Evolutionary conservation across 352 stramenopile species (phyloP).

Genomic region (Pythium rhizo-oryzae): DNA sequence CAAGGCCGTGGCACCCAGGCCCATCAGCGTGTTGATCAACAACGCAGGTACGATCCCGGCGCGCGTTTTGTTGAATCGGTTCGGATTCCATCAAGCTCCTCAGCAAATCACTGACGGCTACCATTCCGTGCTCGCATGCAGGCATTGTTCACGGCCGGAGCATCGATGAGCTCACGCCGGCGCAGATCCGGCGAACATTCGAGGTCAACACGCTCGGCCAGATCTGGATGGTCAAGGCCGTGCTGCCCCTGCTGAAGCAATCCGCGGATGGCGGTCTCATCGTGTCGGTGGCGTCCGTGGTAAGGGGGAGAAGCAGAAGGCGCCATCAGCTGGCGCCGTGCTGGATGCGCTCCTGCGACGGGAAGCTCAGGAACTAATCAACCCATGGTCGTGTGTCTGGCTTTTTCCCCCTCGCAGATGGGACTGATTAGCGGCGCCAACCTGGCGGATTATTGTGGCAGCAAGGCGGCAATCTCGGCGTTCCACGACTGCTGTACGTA

Average conservation of each 20-base stretch:
- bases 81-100: neutral
- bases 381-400: neutral
- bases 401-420: conserved; percentile 41
- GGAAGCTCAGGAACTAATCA: neutral
- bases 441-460: conserved; percentile 78
- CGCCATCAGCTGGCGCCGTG: neutral
- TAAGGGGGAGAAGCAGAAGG: conserved; percentile 29
- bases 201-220: conserved; percentile 60
- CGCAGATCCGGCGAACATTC: conserved; percentile 30
- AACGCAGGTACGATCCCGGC: conserved; percentile 36
- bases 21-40: conserved; percentile 38
- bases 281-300: conserved; percentile 77
- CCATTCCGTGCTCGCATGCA: conserved; percentile 19
- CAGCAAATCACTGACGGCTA: neutral
- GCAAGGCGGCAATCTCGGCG: conserved; percentile 71
- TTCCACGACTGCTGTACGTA: conserved; percentile 74
- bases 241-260: conserved; percentile 70
- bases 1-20: conserved; percentile 14
- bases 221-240: conserved; percentile 69
- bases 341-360: neutral
- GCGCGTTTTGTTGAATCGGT: neutral
- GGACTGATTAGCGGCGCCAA: conserved; percentile 62
- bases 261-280: conserved; percentile 37
- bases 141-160: conserved; percentile 36
- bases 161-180: conserved; percentile 29